Percentiles rank a stretch among this genome's conserved stretches.
phyloP scores from a whole-genome alignment of 164 flowering plant species.

The Macadamia integrifolia region DNA sequence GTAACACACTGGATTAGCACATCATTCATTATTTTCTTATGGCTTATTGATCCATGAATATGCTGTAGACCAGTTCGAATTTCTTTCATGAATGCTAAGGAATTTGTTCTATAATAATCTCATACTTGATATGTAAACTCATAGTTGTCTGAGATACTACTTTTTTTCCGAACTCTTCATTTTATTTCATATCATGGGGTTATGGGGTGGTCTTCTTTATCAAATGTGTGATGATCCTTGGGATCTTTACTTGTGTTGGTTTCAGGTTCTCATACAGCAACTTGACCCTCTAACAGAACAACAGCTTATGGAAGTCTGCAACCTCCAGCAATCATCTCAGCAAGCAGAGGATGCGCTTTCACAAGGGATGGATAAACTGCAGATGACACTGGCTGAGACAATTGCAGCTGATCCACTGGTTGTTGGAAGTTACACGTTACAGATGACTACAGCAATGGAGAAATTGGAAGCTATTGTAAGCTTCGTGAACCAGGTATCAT shows the following conservation, averaged over 20 bases:
- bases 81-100: no score
- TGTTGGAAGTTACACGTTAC: constrained; percentile 54
- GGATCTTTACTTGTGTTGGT: constrained; percentile 9
- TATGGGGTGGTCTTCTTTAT: not conserved
- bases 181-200: not conserved
- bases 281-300: constrained; percentile 65
- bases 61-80: no score
- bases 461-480: constrained; percentile 63
- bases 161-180: no score
- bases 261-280: constrained; percentile 76
- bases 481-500: constrained; percentile 69
- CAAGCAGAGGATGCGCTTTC: constrained; percentile 96
- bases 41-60: no score
- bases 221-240: not conserved
- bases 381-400: constrained; percentile 50
- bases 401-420: constrained; percentile 48
- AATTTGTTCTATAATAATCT: no score
- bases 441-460: constrained; percentile 56
- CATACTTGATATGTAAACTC: no score
- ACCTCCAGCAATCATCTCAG: constrained; percentile 69
- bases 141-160: no score
- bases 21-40: no score
- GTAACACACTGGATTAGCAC: no score
- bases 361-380: constrained; percentile 91
- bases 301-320: constrained; percentile 44